phyloP scores from a whole-genome alignment of 176 grass and related monocot species.

The Olyra latifolia region DNA sequence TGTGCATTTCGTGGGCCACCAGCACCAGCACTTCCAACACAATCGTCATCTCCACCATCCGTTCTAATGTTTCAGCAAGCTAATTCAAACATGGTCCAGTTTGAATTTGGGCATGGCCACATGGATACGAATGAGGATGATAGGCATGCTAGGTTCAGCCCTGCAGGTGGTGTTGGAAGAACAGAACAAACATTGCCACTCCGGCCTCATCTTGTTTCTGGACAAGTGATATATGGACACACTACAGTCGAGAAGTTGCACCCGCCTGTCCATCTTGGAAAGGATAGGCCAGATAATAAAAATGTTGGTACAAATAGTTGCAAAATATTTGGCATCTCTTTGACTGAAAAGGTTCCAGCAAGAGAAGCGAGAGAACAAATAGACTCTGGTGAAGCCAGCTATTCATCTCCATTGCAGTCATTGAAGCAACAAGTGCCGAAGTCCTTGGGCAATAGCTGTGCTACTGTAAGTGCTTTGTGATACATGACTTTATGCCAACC shows the following conservation, averaged over 20 bases:
- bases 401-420: conserved; percentile 32
- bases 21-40: conserved; percentile 32
- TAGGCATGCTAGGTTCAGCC: conserved; percentile 16
- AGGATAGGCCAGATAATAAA: conserved; percentile 33
- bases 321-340: conserved; percentile 74
- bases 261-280: not conserved
- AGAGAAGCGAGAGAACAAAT: conserved; percentile 36
- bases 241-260: conserved; percentile 19
- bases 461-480: conserved; percentile 46
- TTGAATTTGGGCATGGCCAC: conserved; percentile 32
- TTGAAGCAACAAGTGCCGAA: conserved; percentile 56
- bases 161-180: conserved; percentile 18
- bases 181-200: not conserved
- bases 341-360: conserved; percentile 50
- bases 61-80: conserved; percentile 62
- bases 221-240: conserved; percentile 17
- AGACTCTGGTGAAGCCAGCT: conserved; percentile 29
- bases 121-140: conserved; percentile 21
- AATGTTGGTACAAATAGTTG: conserved; percentile 42
- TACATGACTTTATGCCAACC: not conserved
- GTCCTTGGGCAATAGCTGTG: conserved; percentile 52
- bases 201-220: conserved; percentile 24
- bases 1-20: conserved; percentile 22
- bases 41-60: conserved; percentile 53
- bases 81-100: conserved; percentile 24